Evolutionary conservation across 345 rosid species (phyloP), one percentile per base, ranked within the genome.

Genomic region (Populus nigra): DNA sequence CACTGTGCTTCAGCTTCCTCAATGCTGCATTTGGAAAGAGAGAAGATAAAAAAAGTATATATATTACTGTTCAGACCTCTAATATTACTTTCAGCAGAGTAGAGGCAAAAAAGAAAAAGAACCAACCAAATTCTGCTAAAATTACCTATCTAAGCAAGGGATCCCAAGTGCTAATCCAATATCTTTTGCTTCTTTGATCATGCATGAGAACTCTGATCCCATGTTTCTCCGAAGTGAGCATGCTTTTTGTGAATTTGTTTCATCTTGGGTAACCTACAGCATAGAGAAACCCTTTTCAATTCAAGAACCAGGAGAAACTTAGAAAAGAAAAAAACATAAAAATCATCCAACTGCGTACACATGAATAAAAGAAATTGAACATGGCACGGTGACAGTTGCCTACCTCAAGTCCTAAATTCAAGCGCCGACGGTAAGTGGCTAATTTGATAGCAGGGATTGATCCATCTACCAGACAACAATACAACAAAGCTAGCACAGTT

Each of bases 1-100:
- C 98, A 96, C 59, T 96, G 98, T 0, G 98, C 97, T 84, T 96
- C 99, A 79, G 92, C 98, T 82, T 96, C 99, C 86, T 93, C 99
- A 66, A 93, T 80, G 82, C 97, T 92, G 87, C 80, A 53, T 69
- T 78, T 67, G 73, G 69, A 71, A 69, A 49, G 10, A 72, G 59
- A 75, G 78, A 61, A 41, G 39, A 43, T 6, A 59, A 23, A 57
- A 53, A 65, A n/a, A 55, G 15, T 5, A 69, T 47, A 41, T n/a
- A 36, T n/a, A 10, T 27, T n/a, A 65, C 43, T 68, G 41, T 16
- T 78, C 67, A 62, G 27, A 41, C 25, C 71, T 65, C 33, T 23
- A 35, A n/a, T 7, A 25, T 36, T 39, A 23, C 27, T 53, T 55
- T 61, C 61, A 45, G 69, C 53, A 49, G 71, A 71, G 55, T 22